These are phyloP conservation scores for Parastagonospora nodorum DNA, from an alignment of 2,329 filamentous ascomycete species.

Conservation along the genomic window DNA sequence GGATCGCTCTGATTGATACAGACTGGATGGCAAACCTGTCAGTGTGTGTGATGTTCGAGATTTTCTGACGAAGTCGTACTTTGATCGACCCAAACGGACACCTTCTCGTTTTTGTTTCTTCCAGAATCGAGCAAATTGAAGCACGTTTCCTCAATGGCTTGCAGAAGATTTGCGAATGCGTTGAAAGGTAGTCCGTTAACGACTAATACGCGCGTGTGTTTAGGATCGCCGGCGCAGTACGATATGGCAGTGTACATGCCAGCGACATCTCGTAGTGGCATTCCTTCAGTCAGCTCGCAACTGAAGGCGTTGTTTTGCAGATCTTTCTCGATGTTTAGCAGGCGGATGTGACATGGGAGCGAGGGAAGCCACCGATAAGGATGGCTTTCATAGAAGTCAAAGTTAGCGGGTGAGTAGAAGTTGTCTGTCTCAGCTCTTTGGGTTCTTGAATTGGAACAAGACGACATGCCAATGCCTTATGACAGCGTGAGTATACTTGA, in stretches of 20 bases:
- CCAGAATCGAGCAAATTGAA: no score
- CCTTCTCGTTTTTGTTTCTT: no score
- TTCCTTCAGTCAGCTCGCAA: not conserved
- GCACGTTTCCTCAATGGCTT: not conserved
- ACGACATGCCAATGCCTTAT: no score
- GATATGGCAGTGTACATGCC: slow-evolving; percentile 6
- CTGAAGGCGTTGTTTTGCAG: not conserved
- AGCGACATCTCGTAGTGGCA: not conserved
- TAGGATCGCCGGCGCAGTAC: slow-evolving; percentile 4
- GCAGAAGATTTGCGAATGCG: not conserved
- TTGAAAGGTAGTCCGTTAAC: not conserved
- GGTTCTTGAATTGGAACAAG: no score
- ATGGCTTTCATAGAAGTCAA: not conserved
- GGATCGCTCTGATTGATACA: no score
- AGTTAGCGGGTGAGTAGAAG: slow-evolving; percentile 2
- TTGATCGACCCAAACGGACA: no score
- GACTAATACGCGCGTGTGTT: not conserved
- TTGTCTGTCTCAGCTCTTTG: no score
- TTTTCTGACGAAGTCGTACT: no score
- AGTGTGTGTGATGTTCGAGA: no score
- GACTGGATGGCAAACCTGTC: no score
- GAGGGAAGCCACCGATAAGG: not conserved
- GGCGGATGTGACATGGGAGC: not conserved
- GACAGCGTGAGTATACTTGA: no score
- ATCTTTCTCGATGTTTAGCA: not conserved